phyloP scores from a whole-genome alignment of 2,329 filamentous ascomycete genomes.

The Plenodomus lindquistii region DNA sequence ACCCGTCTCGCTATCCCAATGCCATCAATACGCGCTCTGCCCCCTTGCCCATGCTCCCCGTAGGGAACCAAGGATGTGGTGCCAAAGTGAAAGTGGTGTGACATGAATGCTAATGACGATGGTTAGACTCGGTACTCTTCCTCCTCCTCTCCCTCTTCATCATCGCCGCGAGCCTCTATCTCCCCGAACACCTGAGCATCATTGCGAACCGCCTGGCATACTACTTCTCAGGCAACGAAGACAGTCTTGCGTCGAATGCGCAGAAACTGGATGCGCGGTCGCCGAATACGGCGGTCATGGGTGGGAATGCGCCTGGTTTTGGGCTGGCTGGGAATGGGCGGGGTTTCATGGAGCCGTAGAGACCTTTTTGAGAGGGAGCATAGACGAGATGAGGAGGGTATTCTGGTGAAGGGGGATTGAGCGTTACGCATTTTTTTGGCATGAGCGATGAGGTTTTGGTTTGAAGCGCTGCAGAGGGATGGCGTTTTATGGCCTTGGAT shows the following conservation, averaged over 20 bases:
- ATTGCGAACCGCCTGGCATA: conserved; percentile 88
- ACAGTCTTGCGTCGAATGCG: conserved; percentile 20
- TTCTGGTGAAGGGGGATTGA: background rate
- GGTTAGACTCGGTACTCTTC: conserved; percentile 87
- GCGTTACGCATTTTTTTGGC: background rate
- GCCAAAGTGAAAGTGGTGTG: too few species aligned
- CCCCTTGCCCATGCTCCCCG: conserved; percentile 1
- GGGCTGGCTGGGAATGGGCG: conserved; percentile 15
- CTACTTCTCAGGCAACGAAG: conserved; percentile 84
- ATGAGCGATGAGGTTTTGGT: too few species aligned
- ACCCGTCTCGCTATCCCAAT: conserved; percentile 2
- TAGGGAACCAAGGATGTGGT: background rate
- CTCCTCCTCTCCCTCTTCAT: conserved; percentile 83
- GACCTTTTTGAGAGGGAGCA: too few species aligned
- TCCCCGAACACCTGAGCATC: conserved; percentile 85
- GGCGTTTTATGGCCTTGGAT: background rate
- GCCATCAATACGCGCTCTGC: too few species aligned
- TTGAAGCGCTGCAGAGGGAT: too few species aligned
- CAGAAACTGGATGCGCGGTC: conserved; percentile 4
- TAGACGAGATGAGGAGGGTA: background rate
- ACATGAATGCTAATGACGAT: conserved; percentile 10
- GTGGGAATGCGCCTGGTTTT: conserved; percentile 1
- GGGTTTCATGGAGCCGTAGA: conserved; percentile 23
- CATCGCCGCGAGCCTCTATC: conserved; percentile 87
- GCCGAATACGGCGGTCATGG: conserved; percentile 7